Base-by-base conservation (phyloP, 2,329 filamentous ascomycete genomes). In the Cladosporium austrohemisphaericum region DNA sequence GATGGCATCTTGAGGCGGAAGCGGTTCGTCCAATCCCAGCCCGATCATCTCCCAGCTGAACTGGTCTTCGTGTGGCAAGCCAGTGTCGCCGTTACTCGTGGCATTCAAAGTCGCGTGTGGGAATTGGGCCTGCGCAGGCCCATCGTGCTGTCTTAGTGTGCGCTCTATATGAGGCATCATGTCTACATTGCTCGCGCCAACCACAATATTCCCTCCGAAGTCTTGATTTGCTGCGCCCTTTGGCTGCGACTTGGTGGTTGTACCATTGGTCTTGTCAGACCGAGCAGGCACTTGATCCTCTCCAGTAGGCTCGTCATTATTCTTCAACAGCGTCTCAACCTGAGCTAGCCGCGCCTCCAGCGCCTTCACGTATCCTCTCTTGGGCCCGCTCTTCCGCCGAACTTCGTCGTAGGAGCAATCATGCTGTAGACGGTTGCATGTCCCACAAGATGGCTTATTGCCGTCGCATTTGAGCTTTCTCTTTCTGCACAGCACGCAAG, bases 401-500 rank as follows among this genome's bases (percentile, higher is more conserved):
- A 92, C 85, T 72, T 95, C 90, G 65, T 95, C 90, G 65, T 95
- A 95, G 53, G 86, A 84, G 71, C 91, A 95, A 49, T 85, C 80
- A 68, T 96, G 91, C 35, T 87, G 84, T 43, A 95, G 74, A n/a
- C 91, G 78, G 25, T 86, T 83, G 68, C 91, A 96, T 20, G 90
- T 95, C 60, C 86, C 89, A 66, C 91, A 95, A 58, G 86, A 88
- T 18, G 91, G 91, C 55, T 86, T 84, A 46, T 79, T 74, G 29
- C 90, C 90, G 66, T 96, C 91, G 69, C 91, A 96, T 70, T 86
- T 86, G 58, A 96, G 75, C 72, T 97, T 97, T 65, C 92, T 80
- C 71, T 91, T 93, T 61, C 92, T 79, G 66, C 93, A 98, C 55
- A 97, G 84, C 64, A 95, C 88, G 68, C 93, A 98, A 29, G 93